These are phyloP conservation scores for Epichloe uncinata DNA, from an alignment of 2,329 filamentous ascomycete genomes.

Conservation along the genomic window DNA sequence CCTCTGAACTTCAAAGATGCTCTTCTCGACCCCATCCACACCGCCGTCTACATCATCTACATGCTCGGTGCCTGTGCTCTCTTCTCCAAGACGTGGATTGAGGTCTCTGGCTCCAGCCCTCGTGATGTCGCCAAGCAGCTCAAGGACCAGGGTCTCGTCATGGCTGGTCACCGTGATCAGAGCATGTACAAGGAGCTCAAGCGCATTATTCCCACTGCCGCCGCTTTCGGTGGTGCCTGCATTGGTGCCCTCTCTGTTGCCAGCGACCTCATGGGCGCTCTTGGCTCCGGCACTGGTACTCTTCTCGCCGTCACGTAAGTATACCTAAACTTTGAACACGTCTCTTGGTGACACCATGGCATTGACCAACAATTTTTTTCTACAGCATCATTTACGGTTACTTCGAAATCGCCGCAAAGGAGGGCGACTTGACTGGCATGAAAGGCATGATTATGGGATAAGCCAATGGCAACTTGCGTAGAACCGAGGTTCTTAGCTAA, in stretches of 20 bases:
- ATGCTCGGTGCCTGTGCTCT: conserved; percentile 96
- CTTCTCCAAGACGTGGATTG: conserved; percentile 99
- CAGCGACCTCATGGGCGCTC: conserved; percentile 88
- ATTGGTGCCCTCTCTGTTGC: conserved; percentile 95
- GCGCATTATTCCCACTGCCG: conserved; percentile 95
- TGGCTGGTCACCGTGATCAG: conserved; percentile 98
- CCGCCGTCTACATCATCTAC: conserved; percentile 86
- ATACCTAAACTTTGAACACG: conserved; percentile 14
- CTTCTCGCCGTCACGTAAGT: conserved; percentile 96
- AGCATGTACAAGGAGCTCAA: conserved; percentile 99
- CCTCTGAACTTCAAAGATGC: conserved; percentile 96
- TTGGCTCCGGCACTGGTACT: conserved; percentile 95
- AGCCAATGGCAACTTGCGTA: conserved; percentile 9
- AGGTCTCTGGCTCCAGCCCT: conserved; percentile 94
- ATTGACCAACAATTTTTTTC: neutral
- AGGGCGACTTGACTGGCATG: conserved; percentile 83
- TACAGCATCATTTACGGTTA: conserved; percentile 94
- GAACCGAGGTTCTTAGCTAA: neutral
- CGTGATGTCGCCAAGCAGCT: conserved; percentile 98
- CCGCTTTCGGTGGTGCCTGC: conserved; percentile 96
- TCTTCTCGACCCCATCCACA: conserved; percentile 93
- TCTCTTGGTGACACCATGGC: no score
- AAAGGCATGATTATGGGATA: conserved; percentile 62
- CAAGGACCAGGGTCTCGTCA: conserved; percentile 98
- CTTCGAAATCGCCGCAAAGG: conserved; percentile 98